Percentiles rank a stretch among this genome's conserved stretches.
These are phyloP conservation scores for Laetiporus sulphureus DNA, from an alignment of 1,284 basidiomycete genomes.

Conservation along the genomic window DNA sequence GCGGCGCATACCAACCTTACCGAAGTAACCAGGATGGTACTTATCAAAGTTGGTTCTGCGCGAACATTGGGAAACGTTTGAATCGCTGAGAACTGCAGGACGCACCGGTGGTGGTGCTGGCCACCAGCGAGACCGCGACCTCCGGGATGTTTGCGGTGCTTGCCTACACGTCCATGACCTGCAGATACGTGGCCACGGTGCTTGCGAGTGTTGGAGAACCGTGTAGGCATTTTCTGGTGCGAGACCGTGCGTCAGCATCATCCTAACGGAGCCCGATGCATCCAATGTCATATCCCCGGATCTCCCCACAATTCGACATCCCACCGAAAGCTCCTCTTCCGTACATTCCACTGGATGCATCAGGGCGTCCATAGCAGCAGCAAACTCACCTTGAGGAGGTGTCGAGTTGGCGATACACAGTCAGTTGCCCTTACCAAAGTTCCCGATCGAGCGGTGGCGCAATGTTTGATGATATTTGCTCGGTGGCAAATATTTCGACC, in stretches of 20 bases:
- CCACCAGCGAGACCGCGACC: slow-evolving; percentile 99
- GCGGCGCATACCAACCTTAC: slow-evolving; percentile 98
- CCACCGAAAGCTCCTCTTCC: slow-evolving; percentile 17
- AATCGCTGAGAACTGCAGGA: too few species aligned
- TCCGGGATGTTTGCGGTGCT: slow-evolving; percentile 99
- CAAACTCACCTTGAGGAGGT: slow-evolving; percentile 59
- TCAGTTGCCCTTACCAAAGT: background rate
- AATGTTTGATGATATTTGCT: slow-evolving; percentile 28
- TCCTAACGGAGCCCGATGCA: slow-evolving; percentile 30
- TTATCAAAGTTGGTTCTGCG: slow-evolving; percentile 82
- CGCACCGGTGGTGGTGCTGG: slow-evolving; percentile 96
- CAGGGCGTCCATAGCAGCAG: slow-evolving; percentile 19
- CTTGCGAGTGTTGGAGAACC: slow-evolving; percentile 94
- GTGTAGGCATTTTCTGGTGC: slow-evolving; percentile 84
- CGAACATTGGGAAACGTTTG: too few species aligned
- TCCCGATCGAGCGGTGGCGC: slow-evolving; percentile 16
- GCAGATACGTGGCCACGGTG: slow-evolving; percentile 98
- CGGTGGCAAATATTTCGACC: too few species aligned
- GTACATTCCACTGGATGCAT: slow-evolving; percentile 18
- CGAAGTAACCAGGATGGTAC: slow-evolving; percentile 99
- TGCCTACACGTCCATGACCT: slow-evolving; percentile 98
- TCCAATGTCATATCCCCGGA: slow-evolving; percentile 36
- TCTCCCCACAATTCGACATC: slow-evolving; percentile 23
- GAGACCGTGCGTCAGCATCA: slow-evolving; percentile 20
- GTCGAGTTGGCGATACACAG: slow-evolving; percentile 27